Evolutionary conservation across 108 stramenopile genomes (phyloP).

Genomic region (Fistulifera pelliculosa): DNA sequence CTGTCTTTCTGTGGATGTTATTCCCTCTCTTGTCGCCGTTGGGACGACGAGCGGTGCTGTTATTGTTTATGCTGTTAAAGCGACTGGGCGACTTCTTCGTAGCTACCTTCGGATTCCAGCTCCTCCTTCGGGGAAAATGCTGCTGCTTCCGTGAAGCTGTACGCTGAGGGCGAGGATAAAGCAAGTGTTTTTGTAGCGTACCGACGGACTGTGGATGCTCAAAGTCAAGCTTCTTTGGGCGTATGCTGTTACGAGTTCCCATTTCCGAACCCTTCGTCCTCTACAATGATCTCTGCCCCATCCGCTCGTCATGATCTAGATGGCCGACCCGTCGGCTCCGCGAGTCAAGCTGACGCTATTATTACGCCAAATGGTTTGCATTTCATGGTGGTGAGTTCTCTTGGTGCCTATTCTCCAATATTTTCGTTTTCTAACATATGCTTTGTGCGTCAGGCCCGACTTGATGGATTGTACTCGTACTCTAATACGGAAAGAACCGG

Average conservation of each 20-base stretch:
- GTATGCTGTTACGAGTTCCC: constrained; percentile 77
- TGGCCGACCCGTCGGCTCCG: constrained; percentile 43
- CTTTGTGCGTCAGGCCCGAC: constrained; percentile 29
- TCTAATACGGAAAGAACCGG: constrained; percentile 59
- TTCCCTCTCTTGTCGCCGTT: constrained; percentile 65
- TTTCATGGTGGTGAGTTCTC: constrained; percentile 8
- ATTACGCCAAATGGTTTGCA: not conserved
- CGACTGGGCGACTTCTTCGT: constrained; percentile 13
- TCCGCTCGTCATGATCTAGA: constrained; percentile 77
- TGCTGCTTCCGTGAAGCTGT: constrained; percentile 18
- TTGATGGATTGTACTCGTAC: constrained; percentile 74
- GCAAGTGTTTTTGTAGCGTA: constrained; percentile 39
- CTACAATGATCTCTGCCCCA: constrained; percentile 20
- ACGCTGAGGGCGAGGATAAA: constrained; percentile 15
- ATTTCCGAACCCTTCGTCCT: constrained; percentile 22
- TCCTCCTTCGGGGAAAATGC: constrained; percentile 29
- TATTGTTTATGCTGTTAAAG: constrained; percentile 26
- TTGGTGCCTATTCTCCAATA: no score
- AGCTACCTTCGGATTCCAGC: constrained; percentile 61
- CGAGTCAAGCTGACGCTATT: constrained; percentile 48
- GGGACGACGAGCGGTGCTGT: constrained; percentile 69
- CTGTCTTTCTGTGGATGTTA: constrained; percentile 42
- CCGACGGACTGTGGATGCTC: not conserved
- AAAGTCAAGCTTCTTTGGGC: constrained; percentile 19
- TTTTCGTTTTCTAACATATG: no score